A percentile compares a stretch with the other conserved stretches of the same genome.
Evolutionary conservation across 345 rosid species (phyloP).

Genomic region (Cardiospermum halicacabum): DNA sequence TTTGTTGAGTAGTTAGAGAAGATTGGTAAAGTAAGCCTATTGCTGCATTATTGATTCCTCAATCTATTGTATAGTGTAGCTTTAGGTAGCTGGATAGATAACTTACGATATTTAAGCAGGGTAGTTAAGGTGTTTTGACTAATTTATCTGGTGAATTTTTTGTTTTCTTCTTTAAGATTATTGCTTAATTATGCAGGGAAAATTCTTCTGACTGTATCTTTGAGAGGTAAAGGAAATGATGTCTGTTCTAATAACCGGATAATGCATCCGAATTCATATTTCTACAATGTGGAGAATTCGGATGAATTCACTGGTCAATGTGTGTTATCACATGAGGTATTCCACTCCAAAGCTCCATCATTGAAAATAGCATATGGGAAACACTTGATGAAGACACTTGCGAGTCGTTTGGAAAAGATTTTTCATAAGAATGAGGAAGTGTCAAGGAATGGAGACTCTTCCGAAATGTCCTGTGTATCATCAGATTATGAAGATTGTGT

Average conservation of each 20-base stretch:
- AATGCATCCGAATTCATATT: conserved; percentile 27
- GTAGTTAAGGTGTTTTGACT: neutral
- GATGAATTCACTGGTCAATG: conserved; percentile 29
- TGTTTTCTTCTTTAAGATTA: neutral
- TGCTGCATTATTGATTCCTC: neutral
- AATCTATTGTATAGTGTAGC: neutral
- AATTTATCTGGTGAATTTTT: neutral
- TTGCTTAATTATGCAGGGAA: conserved; percentile 48
- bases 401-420: conserved; percentile 47
- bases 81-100: neutral
- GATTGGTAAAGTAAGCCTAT: neutral
- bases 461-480: conserved; percentile 34
- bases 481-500: conserved; percentile 63
- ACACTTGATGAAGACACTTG: conserved; percentile 49
- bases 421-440: conserved; percentile 55
- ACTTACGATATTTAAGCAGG: neutral
- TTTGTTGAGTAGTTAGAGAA: neutral
- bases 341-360: conserved; percentile 32
- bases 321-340: conserved; percentile 24
- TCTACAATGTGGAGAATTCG: conserved; percentile 20
- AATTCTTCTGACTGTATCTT: conserved; percentile 57
- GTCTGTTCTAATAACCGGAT: conserved; percentile 23
- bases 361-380: conserved; percentile 53
- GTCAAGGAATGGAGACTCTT: conserved; percentile 34
- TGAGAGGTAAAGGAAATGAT: conserved; percentile 42